Percentiles rank a stretch among this genome's conserved stretches.
Evolutionary conservation across 1,139 yeast genomes (phyloP).

Genomic region (Kodamaea ohmeri): DNA sequence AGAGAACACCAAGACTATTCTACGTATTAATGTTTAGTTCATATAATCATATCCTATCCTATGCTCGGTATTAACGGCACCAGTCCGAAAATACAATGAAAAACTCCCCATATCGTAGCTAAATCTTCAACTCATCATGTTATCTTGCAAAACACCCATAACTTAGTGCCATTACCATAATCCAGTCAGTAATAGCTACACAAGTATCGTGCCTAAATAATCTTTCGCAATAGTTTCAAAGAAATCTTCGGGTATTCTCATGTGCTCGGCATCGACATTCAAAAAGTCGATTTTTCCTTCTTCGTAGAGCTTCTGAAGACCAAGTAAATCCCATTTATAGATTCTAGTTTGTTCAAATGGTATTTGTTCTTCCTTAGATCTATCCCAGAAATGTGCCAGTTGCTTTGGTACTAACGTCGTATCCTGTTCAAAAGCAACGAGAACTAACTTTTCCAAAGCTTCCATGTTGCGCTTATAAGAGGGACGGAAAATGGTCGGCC

Average conservation of each 20-base stretch:
- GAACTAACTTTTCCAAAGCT: conserved; percentile 49
- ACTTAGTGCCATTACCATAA: too few relatives aligned
- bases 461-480: conserved; percentile 44
- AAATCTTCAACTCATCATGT: too few relatives aligned
- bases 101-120: too few relatives aligned
- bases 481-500: conserved; percentile 21
- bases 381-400: conserved; percentile 67
- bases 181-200: too few relatives aligned
- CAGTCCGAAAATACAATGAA: background rate
- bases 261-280: conserved; percentile 60
- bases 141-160: too few relatives aligned
- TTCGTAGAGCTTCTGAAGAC: conserved; percentile 49
- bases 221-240: conserved; percentile 36
- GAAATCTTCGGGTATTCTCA: conserved; percentile 56
- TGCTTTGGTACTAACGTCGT: conserved; percentile 71
- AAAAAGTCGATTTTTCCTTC: conserved; percentile 46
- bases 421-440: conserved; percentile 61
- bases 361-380: conserved; percentile 42
- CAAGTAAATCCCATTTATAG: conserved; percentile 56
- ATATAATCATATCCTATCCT: background rate
- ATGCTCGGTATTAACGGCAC: background rate
- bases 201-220: conserved; percentile 28
- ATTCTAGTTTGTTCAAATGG: conserved; percentile 50
- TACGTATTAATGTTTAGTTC: background rate
- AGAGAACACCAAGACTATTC: background rate